Evolutionary conservation across 805 yeast genomes (phyloP).

Genomic region (Cyberlindnera amylophila): DNA sequence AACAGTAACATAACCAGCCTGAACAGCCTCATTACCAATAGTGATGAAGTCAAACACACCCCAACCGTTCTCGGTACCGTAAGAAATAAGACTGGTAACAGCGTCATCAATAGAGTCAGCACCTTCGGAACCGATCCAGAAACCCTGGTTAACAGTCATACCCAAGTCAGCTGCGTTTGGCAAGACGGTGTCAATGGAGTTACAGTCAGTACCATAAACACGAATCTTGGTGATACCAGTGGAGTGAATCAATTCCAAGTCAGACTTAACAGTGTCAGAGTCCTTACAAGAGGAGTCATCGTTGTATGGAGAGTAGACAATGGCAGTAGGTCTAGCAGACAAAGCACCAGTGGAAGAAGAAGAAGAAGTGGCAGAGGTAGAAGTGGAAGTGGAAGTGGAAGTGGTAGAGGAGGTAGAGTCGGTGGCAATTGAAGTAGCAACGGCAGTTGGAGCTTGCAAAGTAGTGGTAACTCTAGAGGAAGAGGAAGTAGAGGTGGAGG

Average conservation of each 20-base stretch:
- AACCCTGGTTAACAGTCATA: slow-evolving; percentile 76
- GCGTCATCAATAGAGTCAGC: slow-evolving; percentile 63
- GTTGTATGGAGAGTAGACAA: slow-evolving; percentile 79
- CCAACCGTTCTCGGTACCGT: slow-evolving; percentile 56
- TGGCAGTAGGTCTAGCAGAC: slow-evolving; percentile 45
- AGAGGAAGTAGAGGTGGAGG: slow-evolving; percentile 13
- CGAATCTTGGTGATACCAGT: slow-evolving; percentile 67
- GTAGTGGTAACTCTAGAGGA: slow-evolving; percentile 22
- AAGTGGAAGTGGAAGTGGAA: slow-evolving; percentile 25
- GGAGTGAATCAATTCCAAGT: slow-evolving; percentile 52
- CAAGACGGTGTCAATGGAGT: slow-evolving; percentile 57
- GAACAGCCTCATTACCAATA: slow-evolving; percentile 86
- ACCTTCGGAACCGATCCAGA: slow-evolving; percentile 70
- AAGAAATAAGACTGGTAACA: slow-evolving; percentile 49
- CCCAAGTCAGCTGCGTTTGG: slow-evolving; percentile 60
- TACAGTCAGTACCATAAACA: slow-evolving; percentile 86
- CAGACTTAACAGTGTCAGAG: slow-evolving; percentile 48
- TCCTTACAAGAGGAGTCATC: slow-evolving; percentile 66
- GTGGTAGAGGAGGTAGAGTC: slow-evolving; percentile 13
- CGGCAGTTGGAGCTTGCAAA: slow-evolving; percentile 19
- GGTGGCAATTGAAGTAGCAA: slow-evolving; percentile 17
- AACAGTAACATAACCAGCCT: slow-evolving; percentile 56
- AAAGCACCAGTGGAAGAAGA: slow-evolving; percentile 25
- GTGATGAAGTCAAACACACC: slow-evolving; percentile 71
- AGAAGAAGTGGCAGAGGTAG: slow-evolving; percentile 27